phyloP scores from a whole-genome alignment of 371 early-diverging fungal genomes.

The Saksenaea oblongispora region DNA sequence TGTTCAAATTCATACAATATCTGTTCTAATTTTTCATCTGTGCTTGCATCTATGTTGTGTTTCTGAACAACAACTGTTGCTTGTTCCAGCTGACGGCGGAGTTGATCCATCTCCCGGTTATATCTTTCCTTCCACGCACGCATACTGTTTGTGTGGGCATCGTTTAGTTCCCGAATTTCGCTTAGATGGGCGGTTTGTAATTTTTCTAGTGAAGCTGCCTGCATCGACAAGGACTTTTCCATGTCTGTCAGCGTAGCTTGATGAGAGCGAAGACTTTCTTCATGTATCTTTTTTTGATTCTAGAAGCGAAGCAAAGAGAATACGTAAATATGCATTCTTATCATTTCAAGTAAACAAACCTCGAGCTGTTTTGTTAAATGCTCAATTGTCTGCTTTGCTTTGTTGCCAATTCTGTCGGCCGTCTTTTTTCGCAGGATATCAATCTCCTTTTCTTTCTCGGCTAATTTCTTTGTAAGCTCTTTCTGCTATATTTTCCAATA shows the following conservation, averaged over 20 bases:
- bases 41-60: slow-evolving; percentile 38
- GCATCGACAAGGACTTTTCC: slow-evolving; percentile 33
- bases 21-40: slow-evolving; percentile 75
- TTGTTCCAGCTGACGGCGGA: slow-evolving; percentile 32
- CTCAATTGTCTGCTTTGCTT: slow-evolving; percentile 28
- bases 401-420: slow-evolving; percentile 20
- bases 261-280: slow-evolving; percentile 38
- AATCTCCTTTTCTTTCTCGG: slow-evolving; percentile 42
- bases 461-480: slow-evolving; percentile 34
- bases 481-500: slow-evolving; percentile 28
- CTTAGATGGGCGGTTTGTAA: slow-evolving; percentile 27
- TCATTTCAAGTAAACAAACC: not conserved
- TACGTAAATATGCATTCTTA: not conserved
- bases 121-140: slow-evolving; percentile 32
- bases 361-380: slow-evolving; percentile 38
- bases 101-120: slow-evolving; percentile 30
- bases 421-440: slow-evolving; percentile 31
- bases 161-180: slow-evolving; percentile 30
- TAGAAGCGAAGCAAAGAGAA: not conserved
- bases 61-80: slow-evolving; percentile 8
- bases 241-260: slow-evolving; percentile 41
- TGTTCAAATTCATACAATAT: slow-evolving; percentile 76
- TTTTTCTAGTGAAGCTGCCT: slow-evolving; percentile 24
- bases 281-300: slow-evolving; percentile 38
- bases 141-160: slow-evolving; percentile 23